Evolutionary conservation across 2,329 filamentous ascomycete genomes (phyloP), one percentile per base, ranked within the genome.

Genomic region (Teratosphaeria gauchensis): DNA sequence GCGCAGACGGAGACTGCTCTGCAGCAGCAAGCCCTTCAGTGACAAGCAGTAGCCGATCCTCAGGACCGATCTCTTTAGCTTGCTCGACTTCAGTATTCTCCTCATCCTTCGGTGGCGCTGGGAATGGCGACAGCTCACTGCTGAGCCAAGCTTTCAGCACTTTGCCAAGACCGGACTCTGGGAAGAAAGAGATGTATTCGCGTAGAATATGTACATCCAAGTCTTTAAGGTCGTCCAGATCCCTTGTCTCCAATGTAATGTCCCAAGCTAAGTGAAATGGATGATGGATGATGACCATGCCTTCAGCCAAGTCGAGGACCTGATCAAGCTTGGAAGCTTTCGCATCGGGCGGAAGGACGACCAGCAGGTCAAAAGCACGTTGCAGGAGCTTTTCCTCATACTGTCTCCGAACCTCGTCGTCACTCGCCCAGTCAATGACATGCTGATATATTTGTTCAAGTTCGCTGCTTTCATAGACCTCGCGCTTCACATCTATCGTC

Each of bases 261-360:
- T 90, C 87, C 95, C 95, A 99, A 0, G 94, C 94, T 16, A 95
- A 80, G 63, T 87, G 84, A 74, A 87, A 96, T 0, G 90, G 89
- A 66, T 97, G 91, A 66, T 92, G 92, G 71, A 99, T 94, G 60
- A 96, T 89, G 61, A 99, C 92, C 89, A 99, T 96, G 61, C 92
- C 94, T 62, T 86, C 84, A 0, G 92, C 91, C 56, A 94, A 77
- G 60, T 88, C 86, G 67, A 88, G 75, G 0, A 96, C 87, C 63
- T 88, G 85, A 38, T 84, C 77, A 30, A 89, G 82, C 72, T 95
- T 91, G 19, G 78, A 74, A 0, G 75, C 70, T 73, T 97, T 97
- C 59, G 85, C 77, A 3, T 86, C 84, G 1, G 79, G 61, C 2
- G 86, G 83, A 16, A 90, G 78, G 31, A 89, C 85, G 8, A 87